phyloP scores from a whole-genome alignment of 2,329 filamentous ascomycete genomes.

The Aspergillus hortae region DNA sequence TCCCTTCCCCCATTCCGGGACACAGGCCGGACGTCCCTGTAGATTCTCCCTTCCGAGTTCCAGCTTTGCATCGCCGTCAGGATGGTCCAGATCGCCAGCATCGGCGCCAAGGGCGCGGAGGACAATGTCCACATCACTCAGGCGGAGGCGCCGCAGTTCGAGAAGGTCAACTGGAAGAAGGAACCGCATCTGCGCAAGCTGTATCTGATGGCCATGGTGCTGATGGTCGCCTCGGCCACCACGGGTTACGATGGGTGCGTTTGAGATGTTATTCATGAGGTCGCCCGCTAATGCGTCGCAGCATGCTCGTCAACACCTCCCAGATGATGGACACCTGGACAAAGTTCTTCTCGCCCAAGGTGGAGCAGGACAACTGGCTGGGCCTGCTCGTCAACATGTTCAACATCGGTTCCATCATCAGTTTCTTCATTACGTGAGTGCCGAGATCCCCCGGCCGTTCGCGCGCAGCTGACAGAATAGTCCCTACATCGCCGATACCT shows the following conservation, averaged over 20 bases:
- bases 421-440: slow-evolving; percentile 9
- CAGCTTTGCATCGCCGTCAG: no score
- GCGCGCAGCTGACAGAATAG: no score
- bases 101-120: no score
- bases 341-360: slow-evolving; percentile 33
- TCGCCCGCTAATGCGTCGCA: background rate
- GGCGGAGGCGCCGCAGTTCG: slow-evolving; percentile 48
- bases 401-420: slow-evolving; percentile 42
- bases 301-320: slow-evolving; percentile 40
- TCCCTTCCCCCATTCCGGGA: no score
- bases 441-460: no score
- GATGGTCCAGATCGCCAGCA: no score
- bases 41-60: no score
- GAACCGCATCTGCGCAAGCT: slow-evolving; percentile 57
- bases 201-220: slow-evolving; percentile 51
- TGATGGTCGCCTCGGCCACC: slow-evolving; percentile 59
- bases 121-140: no score
- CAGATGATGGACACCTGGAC: slow-evolving; percentile 41
- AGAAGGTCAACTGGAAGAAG: slow-evolving; percentile 55
- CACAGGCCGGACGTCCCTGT: no score
- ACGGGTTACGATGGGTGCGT: slow-evolving; percentile 58
- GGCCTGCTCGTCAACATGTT: slow-evolving; percentile 47
- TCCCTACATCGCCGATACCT: slow-evolving; percentile 38
- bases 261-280: background rate
- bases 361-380: slow-evolving; percentile 30